Evolutionary conservation across 768 basidiomycete genomes (phyloP).

Genomic region (Leccinum boreale): DNA sequence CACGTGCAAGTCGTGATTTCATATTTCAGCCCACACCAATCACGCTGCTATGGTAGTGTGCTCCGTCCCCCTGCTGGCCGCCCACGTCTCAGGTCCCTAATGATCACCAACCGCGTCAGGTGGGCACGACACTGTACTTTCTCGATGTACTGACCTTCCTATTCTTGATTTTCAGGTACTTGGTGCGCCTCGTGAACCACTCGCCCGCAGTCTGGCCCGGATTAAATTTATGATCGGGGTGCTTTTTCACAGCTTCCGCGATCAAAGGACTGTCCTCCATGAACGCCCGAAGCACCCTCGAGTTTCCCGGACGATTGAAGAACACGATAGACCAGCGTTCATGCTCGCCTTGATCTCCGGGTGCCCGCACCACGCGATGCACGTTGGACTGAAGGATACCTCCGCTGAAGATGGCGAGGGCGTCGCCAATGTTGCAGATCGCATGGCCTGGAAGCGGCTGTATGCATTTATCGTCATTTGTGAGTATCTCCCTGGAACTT

Average conservation of each 20-base stretch:
- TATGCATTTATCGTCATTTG: background rate
- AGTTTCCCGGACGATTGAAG: background rate
- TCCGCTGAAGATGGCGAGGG: background rate
- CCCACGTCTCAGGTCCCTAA: constrained; percentile 32
- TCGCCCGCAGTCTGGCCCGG: background rate
- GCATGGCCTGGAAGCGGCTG: background rate
- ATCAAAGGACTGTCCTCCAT: background rate
- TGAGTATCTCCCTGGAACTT: background rate
- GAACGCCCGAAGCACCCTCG: background rate
- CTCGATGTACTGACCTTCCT: background rate
- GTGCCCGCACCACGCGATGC: background rate
- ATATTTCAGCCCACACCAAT: background rate
- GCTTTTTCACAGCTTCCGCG: background rate
- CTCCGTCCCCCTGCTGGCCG: constrained; percentile 28
- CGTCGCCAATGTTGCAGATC: background rate
- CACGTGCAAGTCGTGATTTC: too few relatives aligned
- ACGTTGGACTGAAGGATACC: background rate
- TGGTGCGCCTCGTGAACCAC: background rate
- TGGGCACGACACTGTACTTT: too few relatives aligned
- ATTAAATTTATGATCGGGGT: background rate
- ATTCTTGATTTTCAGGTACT: background rate
- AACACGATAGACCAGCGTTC: background rate
- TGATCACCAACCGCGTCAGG: too few relatives aligned
- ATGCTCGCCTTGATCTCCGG: background rate
- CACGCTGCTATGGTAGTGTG: constrained; percentile 17